Conservation (phyloP, 2,329 filamentous ascomycete species). For the Tympanopsis confertula region DNA sequence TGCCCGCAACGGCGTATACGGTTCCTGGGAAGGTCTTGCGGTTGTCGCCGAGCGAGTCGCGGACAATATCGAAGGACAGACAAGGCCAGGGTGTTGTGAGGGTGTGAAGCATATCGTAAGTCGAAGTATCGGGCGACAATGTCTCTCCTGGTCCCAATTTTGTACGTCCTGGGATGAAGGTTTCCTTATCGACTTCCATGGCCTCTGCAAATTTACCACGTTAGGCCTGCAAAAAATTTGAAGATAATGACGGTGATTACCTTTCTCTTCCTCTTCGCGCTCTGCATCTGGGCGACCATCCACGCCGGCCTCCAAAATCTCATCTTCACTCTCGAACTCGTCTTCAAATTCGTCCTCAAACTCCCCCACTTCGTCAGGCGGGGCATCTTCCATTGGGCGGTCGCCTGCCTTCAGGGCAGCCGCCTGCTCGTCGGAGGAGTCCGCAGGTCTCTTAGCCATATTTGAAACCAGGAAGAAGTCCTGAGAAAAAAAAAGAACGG, state of each 20-base stretch:
- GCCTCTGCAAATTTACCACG: conserved; percentile 29
- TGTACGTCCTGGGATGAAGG: conserved; percentile 62
- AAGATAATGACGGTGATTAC: conserved; percentile 3
- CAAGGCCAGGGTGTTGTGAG: conserved; percentile 65
- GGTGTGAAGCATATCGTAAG: conserved; percentile 65
- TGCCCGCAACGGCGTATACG: conserved; percentile 60
- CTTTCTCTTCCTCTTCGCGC: conserved; percentile 55
- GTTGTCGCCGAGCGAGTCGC: conserved; percentile 55
- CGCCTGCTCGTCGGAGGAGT: background rate
- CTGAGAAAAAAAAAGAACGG: background rate
- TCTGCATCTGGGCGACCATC: conserved; percentile 61
- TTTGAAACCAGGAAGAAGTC: background rate
- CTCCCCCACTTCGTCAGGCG: conserved; percentile 28
- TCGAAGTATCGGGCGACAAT: conserved; percentile 57
- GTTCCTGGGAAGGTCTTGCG: conserved; percentile 62
- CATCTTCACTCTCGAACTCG: conserved; percentile 60
- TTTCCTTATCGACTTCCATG: conserved; percentile 62
- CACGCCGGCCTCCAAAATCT: conserved; percentile 61
- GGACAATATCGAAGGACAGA: conserved; percentile 61
- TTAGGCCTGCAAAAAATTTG: background rate
- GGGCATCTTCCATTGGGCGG: conserved; percentile 30
- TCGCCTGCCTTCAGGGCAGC: conserved; percentile 5
- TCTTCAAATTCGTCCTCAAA: conserved; percentile 64
- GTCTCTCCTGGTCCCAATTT: conserved; percentile 60
- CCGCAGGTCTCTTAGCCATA: background rate